These are phyloP conservation scores for Daedaleopsis sinensis DNA, from an alignment of 768 basidiomycete genomes.

Conservation along the genomic window DNA sequence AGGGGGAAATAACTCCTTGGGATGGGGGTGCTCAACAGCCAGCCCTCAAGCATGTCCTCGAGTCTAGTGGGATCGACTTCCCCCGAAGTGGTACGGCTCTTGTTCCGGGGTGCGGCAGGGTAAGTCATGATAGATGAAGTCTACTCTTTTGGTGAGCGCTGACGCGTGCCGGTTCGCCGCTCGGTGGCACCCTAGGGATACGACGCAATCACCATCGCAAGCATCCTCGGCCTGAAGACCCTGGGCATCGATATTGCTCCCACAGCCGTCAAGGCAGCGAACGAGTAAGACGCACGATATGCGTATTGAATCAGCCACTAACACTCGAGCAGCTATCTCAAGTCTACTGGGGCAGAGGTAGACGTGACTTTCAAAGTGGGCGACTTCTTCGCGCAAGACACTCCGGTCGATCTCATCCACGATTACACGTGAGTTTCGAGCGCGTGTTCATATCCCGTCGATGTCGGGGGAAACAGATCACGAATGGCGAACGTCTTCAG, in stretches of 20 bases:
- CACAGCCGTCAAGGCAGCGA: conserved; percentile 46
- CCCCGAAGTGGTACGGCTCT: conserved; percentile 48
- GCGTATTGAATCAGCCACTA: too few relatives aligned
- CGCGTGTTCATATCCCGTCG: too few relatives aligned
- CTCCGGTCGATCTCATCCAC: conserved; percentile 58
- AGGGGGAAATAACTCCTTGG: conserved; percentile 61
- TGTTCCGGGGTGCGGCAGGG: conserved; percentile 62
- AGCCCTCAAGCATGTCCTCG: conserved; percentile 53
- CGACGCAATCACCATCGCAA: conserved; percentile 59
- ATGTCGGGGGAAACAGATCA: not conserved
- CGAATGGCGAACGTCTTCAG: conserved; percentile 33
- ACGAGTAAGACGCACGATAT: conserved; percentile 5
- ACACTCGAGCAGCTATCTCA: not conserved
- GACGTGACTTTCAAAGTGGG: conserved; percentile 42
- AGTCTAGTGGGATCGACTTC: conserved; percentile 46
- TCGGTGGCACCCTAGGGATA: conserved; percentile 49
- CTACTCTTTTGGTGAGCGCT: not conserved
- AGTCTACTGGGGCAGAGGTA: not conserved
- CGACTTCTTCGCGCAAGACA: conserved; percentile 54
- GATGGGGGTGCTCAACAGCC: conserved; percentile 59
- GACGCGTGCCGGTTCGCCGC: too few relatives aligned
- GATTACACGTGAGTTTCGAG: conserved; percentile 57
- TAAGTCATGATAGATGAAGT: conserved; percentile 12
- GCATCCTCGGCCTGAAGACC: conserved; percentile 48
- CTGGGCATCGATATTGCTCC: conserved; percentile 60